Conservation (phyloP, 2,329 filamentous ascomycete genomes). For the Aspergillus fischeri region DNA sequence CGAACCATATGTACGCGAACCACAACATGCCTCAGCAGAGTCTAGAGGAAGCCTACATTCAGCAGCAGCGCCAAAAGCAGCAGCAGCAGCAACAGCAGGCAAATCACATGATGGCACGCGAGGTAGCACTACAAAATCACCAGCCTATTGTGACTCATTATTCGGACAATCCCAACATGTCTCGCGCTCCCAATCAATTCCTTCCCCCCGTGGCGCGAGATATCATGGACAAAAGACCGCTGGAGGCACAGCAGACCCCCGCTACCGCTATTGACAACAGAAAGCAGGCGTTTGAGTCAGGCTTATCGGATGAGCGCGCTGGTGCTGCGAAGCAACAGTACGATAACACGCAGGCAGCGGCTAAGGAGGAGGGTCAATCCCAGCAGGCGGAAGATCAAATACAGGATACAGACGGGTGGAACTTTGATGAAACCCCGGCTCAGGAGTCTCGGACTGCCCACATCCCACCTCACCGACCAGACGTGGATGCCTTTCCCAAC, state of each 20-base stretch:
- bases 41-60: constrained; percentile 57
- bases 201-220: constrained; percentile 39
- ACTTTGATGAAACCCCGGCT: constrained; percentile 77
- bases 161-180: constrained; percentile 36
- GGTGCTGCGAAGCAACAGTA: constrained; percentile 57
- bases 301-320: constrained; percentile 50
- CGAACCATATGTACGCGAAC: constrained; percentile 44
- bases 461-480: constrained; percentile 62
- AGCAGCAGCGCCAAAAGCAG: constrained; percentile 53
- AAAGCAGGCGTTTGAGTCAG: constrained; percentile 40
- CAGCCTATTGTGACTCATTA: constrained; percentile 54
- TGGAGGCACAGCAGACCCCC: constrained; percentile 45
- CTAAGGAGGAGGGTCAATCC: constrained; percentile 42
- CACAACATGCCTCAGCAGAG: constrained; percentile 51
- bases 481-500: constrained; percentile 82
- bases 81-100: constrained; percentile 39
- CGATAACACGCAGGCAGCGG: constrained; percentile 52
- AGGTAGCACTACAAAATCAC: constrained; percentile 55
- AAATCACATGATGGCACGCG: constrained; percentile 45
- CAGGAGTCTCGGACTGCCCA: constrained; percentile 40
- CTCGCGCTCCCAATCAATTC: constrained; percentile 41
- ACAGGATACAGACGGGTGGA: constrained; percentile 74
- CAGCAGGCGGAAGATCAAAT: constrained; percentile 45
- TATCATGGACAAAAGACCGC: constrained; percentile 36
- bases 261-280: constrained; percentile 53